Base-by-base conservation (phyloP, 2,329 filamentous ascomycete genomes). In the Talaromyces piceae region DNA sequence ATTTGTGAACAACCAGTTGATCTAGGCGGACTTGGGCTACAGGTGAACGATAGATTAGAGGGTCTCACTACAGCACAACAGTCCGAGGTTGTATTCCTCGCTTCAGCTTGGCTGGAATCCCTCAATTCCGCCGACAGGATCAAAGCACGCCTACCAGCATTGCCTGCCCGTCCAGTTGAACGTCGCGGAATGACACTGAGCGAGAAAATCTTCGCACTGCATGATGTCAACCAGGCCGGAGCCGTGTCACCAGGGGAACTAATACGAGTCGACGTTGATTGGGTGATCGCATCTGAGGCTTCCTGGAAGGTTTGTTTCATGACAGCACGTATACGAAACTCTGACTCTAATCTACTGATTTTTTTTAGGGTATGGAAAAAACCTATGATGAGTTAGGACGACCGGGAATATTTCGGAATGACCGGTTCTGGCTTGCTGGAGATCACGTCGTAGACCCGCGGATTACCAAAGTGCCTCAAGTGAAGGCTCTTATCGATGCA, bases 371-470 rank as follows among this genome's bases (percentile, higher is more conserved):
- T 37, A 76, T 76, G 73, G 63, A 68, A 27, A 59, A 59, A 33
- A 71, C 67, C 3, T 73, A 74, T 55, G 60, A 72, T 4, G 48
- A 59, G 3, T 57, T 77, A 6, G 70, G 71, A 3, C 56, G 60
- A 11, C 71, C 72, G 0, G 66, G 68, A 3, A 72, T 75, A n/a
- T 76, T 68, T 52, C 71, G 75, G 7, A 78, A 77, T 48, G 74
- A 77, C 54, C 62, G 75, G 0, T 70, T 78, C 56, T 77, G 75
- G 75, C 64, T 78, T 5, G 74, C 73, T 0, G 70, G 70, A 2
- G 76, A 77, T 56, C 74, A 77, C 54, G 65, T 72, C 3, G 73
- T 77, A 3, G 73, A 77, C 48, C 74, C 75, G 2, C 63, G 72
- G 1, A 58, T 70, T 6, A 66, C 66, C n/a, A 53, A 68, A 12